Base-by-base conservation (phyloP, 805 yeast species). In the Lipomyces sp. region DNA sequence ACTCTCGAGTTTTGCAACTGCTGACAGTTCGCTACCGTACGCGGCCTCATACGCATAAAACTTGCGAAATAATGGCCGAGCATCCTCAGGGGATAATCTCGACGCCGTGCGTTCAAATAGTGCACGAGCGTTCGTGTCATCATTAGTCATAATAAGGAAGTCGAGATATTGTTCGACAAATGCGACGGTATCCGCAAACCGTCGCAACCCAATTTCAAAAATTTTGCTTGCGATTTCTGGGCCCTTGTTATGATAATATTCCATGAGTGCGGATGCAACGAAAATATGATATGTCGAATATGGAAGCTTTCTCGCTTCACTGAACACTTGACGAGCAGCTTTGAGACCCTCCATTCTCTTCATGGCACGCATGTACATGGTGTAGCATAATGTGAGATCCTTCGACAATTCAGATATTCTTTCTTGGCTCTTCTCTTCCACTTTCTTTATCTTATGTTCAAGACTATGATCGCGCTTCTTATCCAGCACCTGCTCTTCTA, bases 231-330 rank as follows among this genome's bases (percentile, higher is more conserved):
- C 93, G 56, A 90, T 86, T 67, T 87, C 89, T 13, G 66, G 60
- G 53, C 74, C 74, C 66, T 85, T 87, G 66, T 88, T 82, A 71
- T 85, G 86, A 70, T 81, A 81, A 72, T 84, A 87, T 75, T 94
- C 99, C 80, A 92, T 81, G 75, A 86, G 80, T 0, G 98, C 97
- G 73, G 90, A 89, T 66, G 90, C 94, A 29, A 88, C 87, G 77
- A 84, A 94, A 29, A 94, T 84, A 72, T 91, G 91, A 80, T 87
- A 86, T 0, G 96, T 88, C 53, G 89, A 74, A 66, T 79, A 81
- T n/a, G 80, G 75, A 71, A 85, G 83, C 74, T 87, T 86, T 72
- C 97, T 85, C 7, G 90, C 89, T 71, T 82, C 84, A 63, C 89
- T 83, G 75, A 92, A 92, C 1, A 90, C 81, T 32, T 80, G 75